Conservation (phyloP, 2,329 filamentous ascomycete genomes). For the Phialophora verrucosa region DNA sequence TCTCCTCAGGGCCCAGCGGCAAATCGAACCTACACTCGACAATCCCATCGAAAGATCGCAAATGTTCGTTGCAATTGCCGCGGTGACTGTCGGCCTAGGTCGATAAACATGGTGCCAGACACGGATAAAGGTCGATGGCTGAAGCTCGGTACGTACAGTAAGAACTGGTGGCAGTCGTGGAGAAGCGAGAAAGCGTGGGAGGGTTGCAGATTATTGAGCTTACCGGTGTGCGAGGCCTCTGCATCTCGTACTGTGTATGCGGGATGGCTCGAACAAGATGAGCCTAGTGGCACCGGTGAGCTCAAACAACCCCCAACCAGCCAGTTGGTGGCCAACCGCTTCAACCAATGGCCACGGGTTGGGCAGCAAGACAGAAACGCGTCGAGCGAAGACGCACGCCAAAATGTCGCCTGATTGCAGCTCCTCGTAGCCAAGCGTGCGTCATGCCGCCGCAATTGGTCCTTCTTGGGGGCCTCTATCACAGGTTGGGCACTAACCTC, state of each 20-base stretch:
- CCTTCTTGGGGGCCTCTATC: slow-evolving; percentile 2
- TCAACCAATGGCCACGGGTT: slow-evolving; percentile 16
- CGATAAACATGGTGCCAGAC: neutral
- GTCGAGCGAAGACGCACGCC: neutral
- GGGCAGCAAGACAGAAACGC: slow-evolving; percentile 18
- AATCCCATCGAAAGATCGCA: neutral
- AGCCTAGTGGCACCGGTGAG: slow-evolving; percentile 18
- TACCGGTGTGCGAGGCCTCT: slow-evolving; percentile 4
- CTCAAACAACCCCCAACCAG: slow-evolving; percentile 18
- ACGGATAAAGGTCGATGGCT: slow-evolving; percentile 4
- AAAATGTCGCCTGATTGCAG: neutral
- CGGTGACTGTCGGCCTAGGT: neutral
- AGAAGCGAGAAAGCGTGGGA: slow-evolving; percentile 21
- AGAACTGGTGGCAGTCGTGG: slow-evolving; percentile 16
- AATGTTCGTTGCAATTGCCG: neutral
- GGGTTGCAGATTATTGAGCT: slow-evolving; percentile 13
- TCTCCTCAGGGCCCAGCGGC: neutral
- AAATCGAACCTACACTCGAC: neutral
- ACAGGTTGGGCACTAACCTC: slow-evolving; percentile 13
- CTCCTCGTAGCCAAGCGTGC: slow-evolving; percentile 8
- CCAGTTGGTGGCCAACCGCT: slow-evolving; percentile 11
- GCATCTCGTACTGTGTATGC: neutral
- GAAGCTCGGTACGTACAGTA: neutral
- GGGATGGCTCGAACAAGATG: slow-evolving; percentile 16
- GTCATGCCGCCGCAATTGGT: slow-evolving; percentile 17